Conservation (phyloP, 2,329 filamentous ascomycete genomes). For the Penicillium paneum region DNA sequence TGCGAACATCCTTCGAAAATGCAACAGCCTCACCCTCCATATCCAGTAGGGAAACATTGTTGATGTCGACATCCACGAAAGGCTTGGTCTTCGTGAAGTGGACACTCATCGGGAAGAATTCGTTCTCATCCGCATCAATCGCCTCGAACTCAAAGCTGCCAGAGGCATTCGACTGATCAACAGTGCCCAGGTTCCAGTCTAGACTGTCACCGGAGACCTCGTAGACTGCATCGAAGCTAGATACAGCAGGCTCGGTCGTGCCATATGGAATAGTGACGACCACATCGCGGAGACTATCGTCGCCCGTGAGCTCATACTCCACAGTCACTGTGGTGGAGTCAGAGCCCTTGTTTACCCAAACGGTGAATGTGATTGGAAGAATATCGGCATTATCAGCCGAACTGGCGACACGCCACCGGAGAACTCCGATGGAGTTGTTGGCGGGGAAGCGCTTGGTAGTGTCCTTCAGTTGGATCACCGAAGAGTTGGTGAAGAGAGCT, state of each 20-base stretch:
- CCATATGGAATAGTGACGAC: slow-evolving; percentile 83
- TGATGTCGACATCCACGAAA: slow-evolving; percentile 87
- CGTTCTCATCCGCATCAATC: slow-evolving; percentile 79
- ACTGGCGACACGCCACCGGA: slow-evolving; percentile 80
- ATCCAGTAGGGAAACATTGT: slow-evolving; percentile 43
- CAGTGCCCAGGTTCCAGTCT: slow-evolving; percentile 87
- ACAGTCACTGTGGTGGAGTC: slow-evolving; percentile 85
- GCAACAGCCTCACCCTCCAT: slow-evolving; percentile 44
- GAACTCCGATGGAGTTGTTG: slow-evolving; percentile 87
- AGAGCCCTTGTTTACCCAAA: slow-evolving; percentile 90
- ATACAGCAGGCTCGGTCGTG: slow-evolving; percentile 79
- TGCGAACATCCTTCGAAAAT: slow-evolving; percentile 47
- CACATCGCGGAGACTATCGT: slow-evolving; percentile 76
- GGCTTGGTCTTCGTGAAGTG: slow-evolving; percentile 82
- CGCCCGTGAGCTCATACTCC: slow-evolving; percentile 88
- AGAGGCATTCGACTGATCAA: slow-evolving; percentile 76
- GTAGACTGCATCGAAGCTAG: slow-evolving; percentile 90
- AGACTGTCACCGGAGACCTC: slow-evolving; percentile 89
- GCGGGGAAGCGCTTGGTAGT: slow-evolving; percentile 83
- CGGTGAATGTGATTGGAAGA: slow-evolving; percentile 91
- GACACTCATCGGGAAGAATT: slow-evolving; percentile 97
- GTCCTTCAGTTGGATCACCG: slow-evolving; percentile 87
- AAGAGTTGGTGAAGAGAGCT: slow-evolving; percentile 75
- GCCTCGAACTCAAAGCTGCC: slow-evolving; percentile 97
- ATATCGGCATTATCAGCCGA: slow-evolving; percentile 76